A percentile compares a stretch with the other conserved stretches of the same genome.
Evolutionary conservation across 805 yeast species (phyloP).

Genomic region (Candida morakotiae): DNA sequence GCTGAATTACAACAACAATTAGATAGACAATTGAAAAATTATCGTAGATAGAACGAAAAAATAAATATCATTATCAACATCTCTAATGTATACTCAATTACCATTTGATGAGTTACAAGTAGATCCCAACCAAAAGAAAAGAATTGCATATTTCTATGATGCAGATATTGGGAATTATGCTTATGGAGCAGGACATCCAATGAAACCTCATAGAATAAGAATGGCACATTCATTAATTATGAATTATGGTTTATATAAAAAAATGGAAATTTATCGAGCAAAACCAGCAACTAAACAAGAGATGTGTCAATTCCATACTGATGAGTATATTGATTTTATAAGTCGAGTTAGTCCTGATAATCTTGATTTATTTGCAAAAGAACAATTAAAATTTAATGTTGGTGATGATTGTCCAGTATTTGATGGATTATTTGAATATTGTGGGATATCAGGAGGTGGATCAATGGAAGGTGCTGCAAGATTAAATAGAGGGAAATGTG

Average conservation of each 20-base stretch:
- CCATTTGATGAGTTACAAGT: constrained; percentile 45
- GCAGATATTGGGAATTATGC: constrained; percentile 97
- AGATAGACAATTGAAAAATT: constrained; percentile 35
- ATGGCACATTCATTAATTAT: constrained; percentile 96
- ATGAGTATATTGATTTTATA: constrained; percentile 91
- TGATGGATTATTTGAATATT: constrained; percentile 91
- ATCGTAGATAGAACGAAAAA: constrained; percentile 7
- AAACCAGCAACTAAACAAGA: constrained; percentile 98
- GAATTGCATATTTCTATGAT: constrained; percentile 43
- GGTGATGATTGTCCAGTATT: constrained; percentile 97
- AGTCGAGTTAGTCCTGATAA: constrained; percentile 91
- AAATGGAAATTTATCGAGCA: constrained; percentile 96
- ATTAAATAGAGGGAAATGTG: constrained; percentile 81
- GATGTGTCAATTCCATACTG: constrained; percentile 97
- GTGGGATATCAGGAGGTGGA: constrained; percentile 89
- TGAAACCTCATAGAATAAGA: constrained; percentile 98
- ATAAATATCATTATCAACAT: constrained; percentile 1
- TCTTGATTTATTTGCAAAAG: constrained; percentile 79
- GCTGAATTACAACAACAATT: constrained; percentile 43
- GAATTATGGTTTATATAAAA: constrained; percentile 94
- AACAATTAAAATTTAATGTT: constrained; percentile 87
- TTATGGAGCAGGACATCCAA: constrained; percentile 97
- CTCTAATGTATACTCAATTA: constrained; percentile 34
- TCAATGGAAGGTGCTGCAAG: constrained; percentile 92
- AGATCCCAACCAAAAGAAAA: constrained; percentile 35